These are phyloP conservation scores for Alternaria angustiovoidea DNA, from an alignment of 2,329 filamentous ascomycete genomes.

Conservation along the genomic window DNA sequence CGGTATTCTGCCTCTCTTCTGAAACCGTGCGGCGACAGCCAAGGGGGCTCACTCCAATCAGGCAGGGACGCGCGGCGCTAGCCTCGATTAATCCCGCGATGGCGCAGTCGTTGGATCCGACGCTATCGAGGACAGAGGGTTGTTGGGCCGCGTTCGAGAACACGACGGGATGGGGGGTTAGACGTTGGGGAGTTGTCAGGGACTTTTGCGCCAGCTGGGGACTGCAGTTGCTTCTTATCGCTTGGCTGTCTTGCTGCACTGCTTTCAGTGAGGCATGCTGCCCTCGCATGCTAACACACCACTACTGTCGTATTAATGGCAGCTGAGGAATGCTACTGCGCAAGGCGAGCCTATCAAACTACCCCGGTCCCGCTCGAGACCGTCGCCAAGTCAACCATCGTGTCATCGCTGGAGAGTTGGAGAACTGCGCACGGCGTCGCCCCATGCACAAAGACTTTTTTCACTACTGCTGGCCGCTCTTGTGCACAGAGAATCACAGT, in stretches of 20 bases:
- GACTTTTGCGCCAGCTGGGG: not conserved
- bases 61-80: constrained; percentile 41
- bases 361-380: constrained; percentile 20
- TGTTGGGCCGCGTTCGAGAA: constrained; percentile 33
- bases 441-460: constrained; percentile 1
- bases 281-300: constrained; percentile 23
- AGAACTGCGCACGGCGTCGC: not conserved
- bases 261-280: constrained; percentile 15
- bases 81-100: constrained; percentile 13
- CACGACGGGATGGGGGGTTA: constrained; percentile 8
- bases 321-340: constrained; percentile 35
- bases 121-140: constrained; percentile 30
- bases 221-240: not conserved
- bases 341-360: constrained; percentile 26
- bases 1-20: constrained; percentile 35
- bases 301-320: constrained; percentile 21
- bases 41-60: constrained; percentile 36
- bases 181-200: not conserved
- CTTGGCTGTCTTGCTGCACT: not conserved
- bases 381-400: constrained; percentile 3
- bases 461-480: not conserved
- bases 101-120: constrained; percentile 20
- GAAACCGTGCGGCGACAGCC: constrained; percentile 36
- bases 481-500: not conserved
- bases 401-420: not conserved